A percentile compares a stretch with the other conserved stretches of the same genome.
Evolutionary conservation across 2,329 filamentous ascomycete species (phyloP).

Genomic region (Exophiala sp.): DNA sequence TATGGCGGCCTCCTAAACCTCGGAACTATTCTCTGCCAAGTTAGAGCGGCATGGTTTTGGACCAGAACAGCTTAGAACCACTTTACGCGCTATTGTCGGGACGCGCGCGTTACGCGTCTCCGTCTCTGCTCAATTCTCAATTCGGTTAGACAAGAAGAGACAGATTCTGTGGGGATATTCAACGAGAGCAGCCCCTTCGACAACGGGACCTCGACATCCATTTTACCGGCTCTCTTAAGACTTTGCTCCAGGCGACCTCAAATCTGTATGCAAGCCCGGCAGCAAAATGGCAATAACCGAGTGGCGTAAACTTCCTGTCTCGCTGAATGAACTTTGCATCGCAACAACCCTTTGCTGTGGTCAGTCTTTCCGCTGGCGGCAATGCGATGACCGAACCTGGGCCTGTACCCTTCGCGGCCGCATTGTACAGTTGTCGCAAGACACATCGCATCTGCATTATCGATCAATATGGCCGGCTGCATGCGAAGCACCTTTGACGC

Average conservation of each 20-base stretch:
- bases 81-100: neutral
- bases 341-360: constrained; percentile 91
- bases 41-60: neutral
- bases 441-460: constrained; percentile 72
- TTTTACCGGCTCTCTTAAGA: no score
- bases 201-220: no score
- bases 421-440: constrained; percentile 78
- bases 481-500: constrained; percentile 34
- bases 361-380: constrained; percentile 90
- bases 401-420: constrained; percentile 80
- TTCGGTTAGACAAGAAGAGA: no score
- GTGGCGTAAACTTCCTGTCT: constrained; percentile 83
- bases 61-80: neutral
- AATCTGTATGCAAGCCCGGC: constrained; percentile 36
- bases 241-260: neutral
- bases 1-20: no score
- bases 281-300: no score
- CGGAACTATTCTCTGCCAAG: no score
- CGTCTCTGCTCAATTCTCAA: no score
- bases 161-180: neutral
- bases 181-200: neutral
- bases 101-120: no score
- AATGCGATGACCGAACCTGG: constrained; percentile 76
- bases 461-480: constrained; percentile 55
- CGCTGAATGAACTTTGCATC: constrained; percentile 79